Conservation (phyloP, 1,284 basidiomycete species). For the Porogramme epimiltina region DNA sequence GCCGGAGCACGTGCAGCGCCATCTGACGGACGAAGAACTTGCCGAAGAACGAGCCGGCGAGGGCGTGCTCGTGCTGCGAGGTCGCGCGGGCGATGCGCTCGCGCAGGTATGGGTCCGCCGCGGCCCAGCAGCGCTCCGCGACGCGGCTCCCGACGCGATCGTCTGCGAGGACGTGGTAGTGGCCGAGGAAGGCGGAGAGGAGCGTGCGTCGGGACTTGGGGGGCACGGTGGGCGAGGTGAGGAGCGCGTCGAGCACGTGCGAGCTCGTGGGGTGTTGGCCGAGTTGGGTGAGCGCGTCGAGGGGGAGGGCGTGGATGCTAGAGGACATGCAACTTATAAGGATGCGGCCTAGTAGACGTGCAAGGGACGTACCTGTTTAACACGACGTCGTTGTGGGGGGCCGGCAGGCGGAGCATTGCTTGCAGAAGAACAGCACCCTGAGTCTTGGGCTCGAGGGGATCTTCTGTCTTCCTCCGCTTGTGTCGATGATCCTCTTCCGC, state of each 20-base stretch:
- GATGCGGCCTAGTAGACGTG: neutral
- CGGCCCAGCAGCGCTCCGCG: constrained; percentile 84
- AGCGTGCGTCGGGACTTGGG: constrained; percentile 72
- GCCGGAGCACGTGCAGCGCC: constrained; percentile 77
- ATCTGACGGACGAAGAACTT: constrained; percentile 84
- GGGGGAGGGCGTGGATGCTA: constrained; percentile 64
- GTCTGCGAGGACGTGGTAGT: constrained; percentile 79
- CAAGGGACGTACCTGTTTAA: constrained; percentile 59
- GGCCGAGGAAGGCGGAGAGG: constrained; percentile 73
- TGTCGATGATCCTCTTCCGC: constrained; percentile 8
- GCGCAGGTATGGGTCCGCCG: constrained; percentile 89
- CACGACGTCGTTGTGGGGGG: constrained; percentile 66
- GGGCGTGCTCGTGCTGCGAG: constrained; percentile 65
- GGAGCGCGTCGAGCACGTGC: constrained; percentile 77
- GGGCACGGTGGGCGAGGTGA: constrained; percentile 70
- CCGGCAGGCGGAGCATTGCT: constrained; percentile 69
- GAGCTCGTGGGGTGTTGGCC: constrained; percentile 78
- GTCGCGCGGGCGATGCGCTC: constrained; percentile 89
- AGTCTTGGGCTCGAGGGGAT: constrained; percentile 63
- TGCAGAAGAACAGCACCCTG: constrained; percentile 88
- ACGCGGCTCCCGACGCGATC: constrained; percentile 89
- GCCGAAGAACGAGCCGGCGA: constrained; percentile 81
- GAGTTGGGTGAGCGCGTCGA: constrained; percentile 64
- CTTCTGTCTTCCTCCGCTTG: constrained; percentile 28
- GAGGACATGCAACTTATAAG: neutral